Evolutionary conservation across 31 red algal species (phyloP), one percentile per base, ranked within the genome.

Genomic region (Endocladia muricata): DNA sequence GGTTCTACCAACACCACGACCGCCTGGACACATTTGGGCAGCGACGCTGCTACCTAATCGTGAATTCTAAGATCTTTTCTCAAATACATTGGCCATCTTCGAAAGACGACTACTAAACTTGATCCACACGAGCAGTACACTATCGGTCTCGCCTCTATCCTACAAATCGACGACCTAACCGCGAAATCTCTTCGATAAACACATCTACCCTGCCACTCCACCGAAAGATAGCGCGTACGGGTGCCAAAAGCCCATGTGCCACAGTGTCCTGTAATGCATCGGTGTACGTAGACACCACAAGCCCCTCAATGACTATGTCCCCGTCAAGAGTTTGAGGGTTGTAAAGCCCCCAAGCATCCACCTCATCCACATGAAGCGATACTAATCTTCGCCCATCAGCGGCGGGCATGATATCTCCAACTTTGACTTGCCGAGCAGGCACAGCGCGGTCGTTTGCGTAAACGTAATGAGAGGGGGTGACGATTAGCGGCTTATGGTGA

Each of bases 301-400:
- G 26, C 1, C 83, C 83, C 26, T 87, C 73, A 36, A 87, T 73
- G 22, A 87, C 83, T 33, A 87, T 61, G 41, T 87, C 65, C 19
- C 73, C 83, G 48, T 67, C 29, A 13, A 62, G 1, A 6, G 83
- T 78, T 29, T 87, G 83, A 64, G 83, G 83, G 36, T 77, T 78
- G 36, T 78, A 87, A 37, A 87, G 28, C 2, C 83, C 83, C 17
- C 6, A 26, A 4, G 42, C 33, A 33, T 22, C 30, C 30, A 70
- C 62, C 17, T 31, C 28, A 1, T 35, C 33, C 1, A 61, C 55
- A 19, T 31, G 7, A 1, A 0, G 47, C 17, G 72, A 62, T 2
- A n/a, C 39, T 26, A 51, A 38, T n/a, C 28, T 32, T 33, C n/a
- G 35, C 2, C 73, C 83, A 7, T 33, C 61, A 37, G 42, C 31